Evolutionary conservation across 2,329 filamentous ascomycete genomes (phyloP), one percentile per base, ranked within the genome.

Genomic region (Chaetothyriales sp.): DNA sequence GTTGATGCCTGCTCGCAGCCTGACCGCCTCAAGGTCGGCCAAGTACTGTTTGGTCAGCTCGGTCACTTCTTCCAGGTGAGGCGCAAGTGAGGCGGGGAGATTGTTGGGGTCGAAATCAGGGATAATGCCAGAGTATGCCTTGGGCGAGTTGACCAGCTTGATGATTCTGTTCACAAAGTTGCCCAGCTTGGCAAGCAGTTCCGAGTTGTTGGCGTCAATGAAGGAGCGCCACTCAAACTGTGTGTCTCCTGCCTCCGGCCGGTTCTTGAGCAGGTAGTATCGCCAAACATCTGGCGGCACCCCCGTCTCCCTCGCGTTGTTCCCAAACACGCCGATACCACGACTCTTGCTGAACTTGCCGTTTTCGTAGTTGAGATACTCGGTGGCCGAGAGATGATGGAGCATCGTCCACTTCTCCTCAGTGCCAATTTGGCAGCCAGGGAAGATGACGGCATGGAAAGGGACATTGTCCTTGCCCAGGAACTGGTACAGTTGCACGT

Each of bases 341-440:
- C 87, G 78, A 48, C 86, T 92, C 69, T 95, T 95, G 64, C 83
- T 89, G 71, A 95, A 95, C 66, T 95, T 95, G 58, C 86, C 86
- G 53, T 80, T 79, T 66, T 92, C 86, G 62, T 92, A 92, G 70
- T 90, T 89, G 57, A 92, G 74, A 61, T 92, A 89, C 64, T 95
- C 89, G 0, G 88, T 92, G 0, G 88, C 89, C 7, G 85, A 92
- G 48, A 95, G 76, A 62, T 88, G 85, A 69, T 93, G 81, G 32
- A 94, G 77, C 78, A 83, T 86, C 47, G 87, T 95, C 89, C 89
- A 95, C 56, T 82, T 81, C 60, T 94, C 83, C 44, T 76, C 74
- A 0, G 88, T 90, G 51, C 89, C 89, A 9, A 95, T 74, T 65
- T 95, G 84, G 43, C 82, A 88, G 26, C 79, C 85, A 1, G 90